Evolutionary conservation across 106 monocot genomes (phyloP), one percentile per base, ranked within the genome.

Genomic region (Dioscorea alata): DNA sequence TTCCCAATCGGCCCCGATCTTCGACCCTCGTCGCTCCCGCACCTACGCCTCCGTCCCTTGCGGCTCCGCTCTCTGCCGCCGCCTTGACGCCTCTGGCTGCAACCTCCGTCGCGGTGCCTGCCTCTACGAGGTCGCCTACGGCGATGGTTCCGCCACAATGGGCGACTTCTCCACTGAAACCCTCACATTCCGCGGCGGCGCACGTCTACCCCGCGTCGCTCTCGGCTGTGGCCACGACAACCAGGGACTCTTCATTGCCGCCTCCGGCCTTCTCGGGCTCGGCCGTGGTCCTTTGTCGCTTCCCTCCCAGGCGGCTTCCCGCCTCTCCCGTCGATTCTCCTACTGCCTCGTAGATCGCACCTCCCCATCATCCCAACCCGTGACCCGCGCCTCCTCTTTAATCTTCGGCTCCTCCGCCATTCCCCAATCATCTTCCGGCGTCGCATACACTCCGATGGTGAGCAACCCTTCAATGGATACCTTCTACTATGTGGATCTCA

Each of bases 141-240:
- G 83, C 65, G 90, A 90, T 75, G 90, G 86, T 10, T 86, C 86
- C 35, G 34, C 68, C 58, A 86, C 86, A 58, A 78, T 72, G 17
- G 90, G 90, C 49, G 86, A 90, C 33, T 73, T 90, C 57, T 71
- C 86, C 19, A 83, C 83, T 15, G 90, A 90, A 60, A 83, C 83
- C 49, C 72, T 90, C n/a, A 81, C 80, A 22, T 90, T 90, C 78
- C 57, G 79, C 4, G 34, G 75, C 49, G 75, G 73, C 16, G 57
- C 60, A 20, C 78, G 83, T n/a, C 66, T 86, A 0, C n/a, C 57
- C 57, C 60, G 72, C 23, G 59, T 90, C 49, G 84, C 80, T 12
- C 66, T 90, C 51, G 90, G 90, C 34, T 90, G 90, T 72, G 90
- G 90, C 71, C 90, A 86, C 69, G 86, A 90, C 60, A 90, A 90